phyloP scores from a whole-genome alignment of 2,329 filamentous ascomycete species.

The Neofusicoccum parvum region DNA sequence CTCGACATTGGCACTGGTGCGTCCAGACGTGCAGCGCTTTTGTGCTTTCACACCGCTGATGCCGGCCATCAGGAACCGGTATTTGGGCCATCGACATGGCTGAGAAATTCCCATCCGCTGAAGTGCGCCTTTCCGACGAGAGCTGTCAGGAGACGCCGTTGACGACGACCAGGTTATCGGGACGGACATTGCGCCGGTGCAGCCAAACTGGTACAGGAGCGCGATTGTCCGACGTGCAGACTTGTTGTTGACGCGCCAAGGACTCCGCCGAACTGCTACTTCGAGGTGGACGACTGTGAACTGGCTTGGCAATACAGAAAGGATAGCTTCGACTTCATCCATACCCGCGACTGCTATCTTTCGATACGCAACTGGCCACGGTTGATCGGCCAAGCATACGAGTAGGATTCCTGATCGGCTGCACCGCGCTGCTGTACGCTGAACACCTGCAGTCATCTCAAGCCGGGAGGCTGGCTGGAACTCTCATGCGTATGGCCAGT shows the following conservation, averaged over 20 bases:
- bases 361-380: constrained; percentile 16
- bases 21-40: background rate
- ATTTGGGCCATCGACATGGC: constrained; percentile 24
- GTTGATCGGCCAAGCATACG: constrained; percentile 13
- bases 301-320: constrained; percentile 42
- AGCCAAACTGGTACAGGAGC: constrained; percentile 9
- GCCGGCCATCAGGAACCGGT: background rate
- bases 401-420: background rate
- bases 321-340: constrained; percentile 46
- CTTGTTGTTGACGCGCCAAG: constrained; percentile 26
- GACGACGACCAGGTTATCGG: constrained; percentile 8
- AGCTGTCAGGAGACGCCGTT: background rate
- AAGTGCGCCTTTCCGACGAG: background rate
- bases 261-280: constrained; percentile 51
- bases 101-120: constrained; percentile 18
- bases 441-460: constrained; percentile 9
- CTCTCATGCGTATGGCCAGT: constrained; percentile 19
- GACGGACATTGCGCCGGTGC: constrained; percentile 33
- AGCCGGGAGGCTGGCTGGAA: constrained; percentile 14
- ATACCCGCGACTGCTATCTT: constrained; percentile 28
- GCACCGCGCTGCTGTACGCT: background rate
- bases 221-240: background rate
- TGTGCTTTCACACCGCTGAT: background rate
- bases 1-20: constrained; percentile 23
- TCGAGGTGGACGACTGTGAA: constrained; percentile 51